A percentile compares a stretch with the other conserved stretches of the same genome.
Conservation (phyloP, 2,329 filamentous ascomycete genomes). For the Emergomyces orientalis region DNA sequence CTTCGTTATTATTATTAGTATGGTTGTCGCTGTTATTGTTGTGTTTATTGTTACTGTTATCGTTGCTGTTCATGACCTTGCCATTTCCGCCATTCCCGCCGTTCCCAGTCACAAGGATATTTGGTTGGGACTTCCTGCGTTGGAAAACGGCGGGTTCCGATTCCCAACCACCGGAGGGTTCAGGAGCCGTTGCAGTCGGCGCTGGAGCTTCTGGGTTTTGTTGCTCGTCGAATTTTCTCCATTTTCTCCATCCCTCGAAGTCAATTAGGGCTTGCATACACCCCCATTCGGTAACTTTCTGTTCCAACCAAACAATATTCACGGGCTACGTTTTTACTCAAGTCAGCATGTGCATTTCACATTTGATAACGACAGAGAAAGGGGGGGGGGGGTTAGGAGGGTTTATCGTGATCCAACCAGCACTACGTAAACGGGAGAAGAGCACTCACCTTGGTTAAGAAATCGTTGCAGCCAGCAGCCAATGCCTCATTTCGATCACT, state of each 20-base stretch:
- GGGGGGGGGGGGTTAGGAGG: not conserved
- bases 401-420: not conserved
- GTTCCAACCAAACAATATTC: conserved; percentile 92
- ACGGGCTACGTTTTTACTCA: conserved; percentile 56
- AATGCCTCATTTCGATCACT: conserved; percentile 91
- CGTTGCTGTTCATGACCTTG: not conserved
- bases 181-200: conserved; percentile 10
- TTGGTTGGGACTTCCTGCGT: not conserved
- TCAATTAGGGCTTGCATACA: conserved; percentile 99
- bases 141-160: not conserved
- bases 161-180: not conserved
- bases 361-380: not conserved
- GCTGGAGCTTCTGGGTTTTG: conserved; percentile 14
- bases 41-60: not conserved
- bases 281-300: conserved; percentile 98
- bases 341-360: not conserved
- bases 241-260: conserved; percentile 94
- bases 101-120: not conserved
- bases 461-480: conserved; percentile 95
- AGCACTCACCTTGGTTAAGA: conserved; percentile 75
- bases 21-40: not conserved
- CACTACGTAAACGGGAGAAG: conserved; percentile 3
- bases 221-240: conserved; percentile 38
- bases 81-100: not conserved
- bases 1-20: not conserved